phyloP scores from a whole-genome alignment of 495 filamentous ascomycete genomes.

The Lindgomyces ingoldianus region DNA sequence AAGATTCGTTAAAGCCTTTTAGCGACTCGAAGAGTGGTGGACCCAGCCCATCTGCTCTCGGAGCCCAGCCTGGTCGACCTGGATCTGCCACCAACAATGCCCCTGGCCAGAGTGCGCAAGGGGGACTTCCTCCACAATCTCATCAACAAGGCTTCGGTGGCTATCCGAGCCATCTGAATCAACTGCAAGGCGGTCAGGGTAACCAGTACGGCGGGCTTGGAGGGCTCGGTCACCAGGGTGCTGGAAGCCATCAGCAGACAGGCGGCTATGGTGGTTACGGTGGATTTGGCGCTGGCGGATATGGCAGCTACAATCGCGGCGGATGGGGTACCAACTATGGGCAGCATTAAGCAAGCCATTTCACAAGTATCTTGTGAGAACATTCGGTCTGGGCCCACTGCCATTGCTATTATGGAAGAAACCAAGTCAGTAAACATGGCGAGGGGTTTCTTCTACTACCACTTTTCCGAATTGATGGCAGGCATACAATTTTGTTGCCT shows the following conservation, averaged over 20 bases:
- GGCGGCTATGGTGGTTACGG: conserved; percentile 55
- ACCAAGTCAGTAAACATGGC: conserved; percentile 2
- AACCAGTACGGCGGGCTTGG: conserved; percentile 69
- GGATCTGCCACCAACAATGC: conserved; percentile 80
- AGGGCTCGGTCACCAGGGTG: conserved; percentile 65
- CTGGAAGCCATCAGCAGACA: conserved; percentile 62
- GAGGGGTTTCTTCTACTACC: conserved; percentile 13
- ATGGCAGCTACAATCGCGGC: conserved; percentile 47
- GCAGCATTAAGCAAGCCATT: conserved; percentile 27
- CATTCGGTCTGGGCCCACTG: background rate
- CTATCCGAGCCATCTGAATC: conserved; percentile 72
- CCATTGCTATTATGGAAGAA: background rate
- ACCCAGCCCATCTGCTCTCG: conserved; percentile 76
- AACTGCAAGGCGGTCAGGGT: conserved; percentile 61
- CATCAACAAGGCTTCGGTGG: conserved; percentile 69
- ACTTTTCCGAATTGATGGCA: conserved; percentile 23
- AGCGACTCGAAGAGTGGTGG: conserved; percentile 72
- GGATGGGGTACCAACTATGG: conserved; percentile 59
- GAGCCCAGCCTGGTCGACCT: conserved; percentile 70
- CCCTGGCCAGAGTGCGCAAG: conserved; percentile 54
- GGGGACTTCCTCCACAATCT: conserved; percentile 72
- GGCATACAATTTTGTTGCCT: conserved; percentile 7
- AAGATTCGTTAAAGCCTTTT: conserved; percentile 76
- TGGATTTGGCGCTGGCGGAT: conserved; percentile 34
- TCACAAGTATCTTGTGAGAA: no score